Evolutionary conservation across 169 alveolate genomes (phyloP).

Genomic region (Cystoisospora suis): DNA sequence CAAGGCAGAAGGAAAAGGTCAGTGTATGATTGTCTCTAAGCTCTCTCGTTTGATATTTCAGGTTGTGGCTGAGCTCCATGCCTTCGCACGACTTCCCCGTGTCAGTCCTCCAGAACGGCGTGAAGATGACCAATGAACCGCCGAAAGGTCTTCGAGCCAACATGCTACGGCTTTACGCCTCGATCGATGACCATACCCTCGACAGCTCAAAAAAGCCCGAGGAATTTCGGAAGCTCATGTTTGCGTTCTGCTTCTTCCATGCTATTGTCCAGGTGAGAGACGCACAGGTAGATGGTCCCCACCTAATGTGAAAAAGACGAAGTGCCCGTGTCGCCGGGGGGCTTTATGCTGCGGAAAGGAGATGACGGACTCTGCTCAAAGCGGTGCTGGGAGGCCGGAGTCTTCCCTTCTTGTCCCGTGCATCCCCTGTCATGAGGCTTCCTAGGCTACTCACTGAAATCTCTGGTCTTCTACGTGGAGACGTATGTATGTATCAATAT

Average conservation of each 20-base stretch:
- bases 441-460: no score
- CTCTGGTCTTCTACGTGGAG: no score
- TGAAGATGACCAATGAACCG: slow-evolving; percentile 94
- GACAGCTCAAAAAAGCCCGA: slow-evolving; percentile 86
- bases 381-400: no score
- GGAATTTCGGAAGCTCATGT: slow-evolving; percentile 84
- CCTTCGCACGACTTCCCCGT: slow-evolving; percentile 88
- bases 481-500: not conserved
- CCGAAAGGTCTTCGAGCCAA: slow-evolving; percentile 93
- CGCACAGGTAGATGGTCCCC: not conserved
- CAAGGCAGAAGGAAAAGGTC: no score
- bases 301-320: no score
- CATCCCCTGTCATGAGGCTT: no score
- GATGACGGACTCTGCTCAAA: no score
- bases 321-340: no score
- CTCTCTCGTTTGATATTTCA: not conserved
- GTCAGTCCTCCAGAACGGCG: slow-evolving; percentile 83
- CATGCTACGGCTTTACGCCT: slow-evolving; percentile 75
- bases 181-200: slow-evolving; percentile 58
- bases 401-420: no score
- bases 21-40: not conserved
- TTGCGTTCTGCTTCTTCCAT: slow-evolving; percentile 95
- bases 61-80: slow-evolving; percentile 92
- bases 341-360: no score
- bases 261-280: slow-evolving; percentile 92